Base-by-base conservation (phyloP, 1,284 basidiomycete genomes). In the Limonomyces culmigenus region DNA sequence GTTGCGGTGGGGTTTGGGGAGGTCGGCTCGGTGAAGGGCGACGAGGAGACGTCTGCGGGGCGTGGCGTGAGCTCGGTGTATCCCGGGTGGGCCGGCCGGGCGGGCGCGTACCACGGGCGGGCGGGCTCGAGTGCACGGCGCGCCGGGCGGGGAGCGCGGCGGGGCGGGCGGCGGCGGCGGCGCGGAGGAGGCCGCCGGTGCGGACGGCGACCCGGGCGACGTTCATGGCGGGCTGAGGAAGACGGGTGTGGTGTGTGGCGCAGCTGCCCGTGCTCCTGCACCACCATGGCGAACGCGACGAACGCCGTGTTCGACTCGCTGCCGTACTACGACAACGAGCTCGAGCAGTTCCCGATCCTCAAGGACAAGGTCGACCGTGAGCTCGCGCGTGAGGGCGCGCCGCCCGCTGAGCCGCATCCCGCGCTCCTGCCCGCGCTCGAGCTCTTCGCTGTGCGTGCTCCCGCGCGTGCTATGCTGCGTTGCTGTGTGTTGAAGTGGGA, bases 321-420 rank as follows among this genome's bases (percentile, higher is more conserved):
- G 39, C 88, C 92, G 11, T 96, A 96, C 59, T 91, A 87, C 50
- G 92, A 97, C 60, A 81, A 87, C 51, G 89, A 96, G 49, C 65
- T 92, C 33, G 85, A 92, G 42, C 67, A 67, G 38, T 69, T 74
- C 41, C 79, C 85, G 3, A 56, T 71, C 39, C 59, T 84, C 41
- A 72, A 69, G 47, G 66, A 74, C 47, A 74, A 74, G 46, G 84
- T 88, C 11, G 74, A 80, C 40, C 64, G 63, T 41, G 77, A 84
- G 50, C 58, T 87, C 35, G 74, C 74, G 19, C 63, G 67, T 15
- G 73, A 85, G 50, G 72, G 70, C 46, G 63, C 63, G 16, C 59
- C 66, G 21, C 50, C 51, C 21, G 45, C 60, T 40, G 54, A 55
- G 19, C 57, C 81, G 47, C 70, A 89, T 50, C 76, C 79, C 5